A percentile compares a stretch with the other conserved stretches of the same genome.
Conservation (phyloP, 495 filamentous ascomycete species). For the Daldinia vernicosa region DNA sequence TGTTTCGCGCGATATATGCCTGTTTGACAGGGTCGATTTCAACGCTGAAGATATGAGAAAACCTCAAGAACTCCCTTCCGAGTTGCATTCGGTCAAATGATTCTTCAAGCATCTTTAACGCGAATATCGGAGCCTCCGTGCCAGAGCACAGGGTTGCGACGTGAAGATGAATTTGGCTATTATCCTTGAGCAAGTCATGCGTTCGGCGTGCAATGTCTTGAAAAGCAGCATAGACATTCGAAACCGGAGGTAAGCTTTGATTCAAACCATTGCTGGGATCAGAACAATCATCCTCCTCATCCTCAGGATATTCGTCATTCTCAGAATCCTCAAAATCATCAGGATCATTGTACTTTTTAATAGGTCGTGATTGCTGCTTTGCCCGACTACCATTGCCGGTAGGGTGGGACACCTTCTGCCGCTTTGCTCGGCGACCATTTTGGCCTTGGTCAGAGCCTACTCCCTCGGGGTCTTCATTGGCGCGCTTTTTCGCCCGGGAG, state of each 20-base stretch:
- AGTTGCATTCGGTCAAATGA: constrained; percentile 40
- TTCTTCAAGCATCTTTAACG: constrained; percentile 62
- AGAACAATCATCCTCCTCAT: neutral
- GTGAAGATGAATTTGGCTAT: constrained; percentile 50
- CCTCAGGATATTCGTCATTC: neutral
- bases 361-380: too few relatives aligned
- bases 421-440: neutral
- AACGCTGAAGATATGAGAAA: constrained; percentile 77
- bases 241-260: constrained; percentile 36
- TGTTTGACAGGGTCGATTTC: constrained; percentile 85
- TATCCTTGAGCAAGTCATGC: neutral
- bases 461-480: neutral
- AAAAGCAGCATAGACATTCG: constrained; percentile 45
- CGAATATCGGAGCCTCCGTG: constrained; percentile 80
- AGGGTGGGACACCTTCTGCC: neutral
- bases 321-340: neutral
- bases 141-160: constrained; percentile 86
- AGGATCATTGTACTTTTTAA: too few relatives aligned
- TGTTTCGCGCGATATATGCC: constrained; percentile 80
- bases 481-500: neutral
- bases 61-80: constrained; percentile 46
- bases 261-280: constrained; percentile 16
- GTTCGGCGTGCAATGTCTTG: constrained; percentile 41
- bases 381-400: too few relatives aligned
- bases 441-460: neutral